Percentiles rank a stretch among this genome's conserved stretches.
Conservation (phyloP, 78 protist species). For the Mastigamoeba balamuthi region DNA sequence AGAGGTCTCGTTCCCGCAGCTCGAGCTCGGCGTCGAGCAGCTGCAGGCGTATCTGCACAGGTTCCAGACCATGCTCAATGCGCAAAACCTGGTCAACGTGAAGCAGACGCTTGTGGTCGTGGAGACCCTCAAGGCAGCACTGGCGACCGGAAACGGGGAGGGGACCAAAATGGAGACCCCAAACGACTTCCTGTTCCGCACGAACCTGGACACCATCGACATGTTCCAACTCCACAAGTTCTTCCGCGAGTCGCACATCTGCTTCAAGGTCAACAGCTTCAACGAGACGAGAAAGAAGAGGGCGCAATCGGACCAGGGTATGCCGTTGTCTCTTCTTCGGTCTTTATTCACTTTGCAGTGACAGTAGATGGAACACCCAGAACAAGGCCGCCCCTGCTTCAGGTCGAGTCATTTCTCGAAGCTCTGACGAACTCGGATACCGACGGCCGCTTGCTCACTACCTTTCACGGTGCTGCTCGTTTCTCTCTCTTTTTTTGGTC, state of each 20-base stretch:
- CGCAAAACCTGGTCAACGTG: not conserved
- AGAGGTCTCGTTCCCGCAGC: not conserved
- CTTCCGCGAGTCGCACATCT: conserved; percentile 2
- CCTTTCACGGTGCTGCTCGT: not conserved
- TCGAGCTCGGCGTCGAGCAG: not conserved
- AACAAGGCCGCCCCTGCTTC: not conserved
- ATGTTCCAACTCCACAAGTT: conserved; percentile 8
- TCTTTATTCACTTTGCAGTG: no score
- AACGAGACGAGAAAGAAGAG: not conserved
- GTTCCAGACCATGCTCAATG: conserved; percentile 11
- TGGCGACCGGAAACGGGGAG: not conserved
- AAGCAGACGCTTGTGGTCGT: not conserved
- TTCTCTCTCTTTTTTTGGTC: not conserved
- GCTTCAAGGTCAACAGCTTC: conserved; percentile 31
- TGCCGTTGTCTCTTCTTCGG: not conserved
- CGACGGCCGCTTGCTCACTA: conserved; percentile 10
- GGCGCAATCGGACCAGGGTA: not conserved
- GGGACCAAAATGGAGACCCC: not conserved
- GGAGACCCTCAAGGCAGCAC: not conserved
- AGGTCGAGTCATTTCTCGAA: conserved; percentile 16
- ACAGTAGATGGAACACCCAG: no score
- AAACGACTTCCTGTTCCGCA: conserved; percentile 9
- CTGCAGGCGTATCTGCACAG: conserved; percentile 5
- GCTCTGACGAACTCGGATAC: conserved; percentile 1
- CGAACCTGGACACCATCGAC: conserved; percentile 25